Percentiles rank a stretch among this genome's conserved stretches.
These are phyloP conservation scores for Stentor roeselii DNA, from an alignment of 73 alveolate species.

Conservation along the genomic window DNA sequence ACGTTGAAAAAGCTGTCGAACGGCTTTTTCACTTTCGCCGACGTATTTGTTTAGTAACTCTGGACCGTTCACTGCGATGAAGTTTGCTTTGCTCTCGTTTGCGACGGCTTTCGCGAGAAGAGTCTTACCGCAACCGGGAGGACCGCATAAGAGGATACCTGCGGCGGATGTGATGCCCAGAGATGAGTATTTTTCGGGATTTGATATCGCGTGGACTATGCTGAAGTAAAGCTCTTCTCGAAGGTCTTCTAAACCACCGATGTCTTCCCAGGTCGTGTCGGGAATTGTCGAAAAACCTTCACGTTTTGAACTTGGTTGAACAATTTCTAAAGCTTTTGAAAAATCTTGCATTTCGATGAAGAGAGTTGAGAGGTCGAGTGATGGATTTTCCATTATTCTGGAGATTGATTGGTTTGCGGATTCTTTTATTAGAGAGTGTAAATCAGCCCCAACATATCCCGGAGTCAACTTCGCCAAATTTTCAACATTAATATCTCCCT, in stretches of 20 bases:
- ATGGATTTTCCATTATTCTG: conserved; percentile 23
- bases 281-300: conserved; percentile 99
- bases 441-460: conserved; percentile 99
- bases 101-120: conserved; percentile 98
- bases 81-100: conserved; percentile 97
- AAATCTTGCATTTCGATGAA: conserved; percentile 83
- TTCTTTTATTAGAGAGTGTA: conserved; percentile 39
- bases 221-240: conserved; percentile 79
- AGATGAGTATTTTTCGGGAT: conserved; percentile 83
- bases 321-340: conserved; percentile 74
- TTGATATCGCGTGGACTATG: conserved; percentile 86
- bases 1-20: conserved; percentile 81
- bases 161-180: conserved; percentile 92
- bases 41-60: conserved; percentile 99
- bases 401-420: conserved; percentile 27
- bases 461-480: conserved; percentile 96
- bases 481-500: conserved; percentile 63
- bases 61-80: conserved; percentile 99
- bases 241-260: conserved; percentile 91
- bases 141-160: conserved; percentile 96
- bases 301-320: conserved; percentile 98
- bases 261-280: conserved; percentile 97
- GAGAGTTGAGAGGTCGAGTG: conserved; percentile 24
- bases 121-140: conserved; percentile 99
- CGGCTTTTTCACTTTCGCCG: conserved; percentile 99